Conservation (phyloP, 257 asterid species). For the Solanum paucissectum region DNA sequence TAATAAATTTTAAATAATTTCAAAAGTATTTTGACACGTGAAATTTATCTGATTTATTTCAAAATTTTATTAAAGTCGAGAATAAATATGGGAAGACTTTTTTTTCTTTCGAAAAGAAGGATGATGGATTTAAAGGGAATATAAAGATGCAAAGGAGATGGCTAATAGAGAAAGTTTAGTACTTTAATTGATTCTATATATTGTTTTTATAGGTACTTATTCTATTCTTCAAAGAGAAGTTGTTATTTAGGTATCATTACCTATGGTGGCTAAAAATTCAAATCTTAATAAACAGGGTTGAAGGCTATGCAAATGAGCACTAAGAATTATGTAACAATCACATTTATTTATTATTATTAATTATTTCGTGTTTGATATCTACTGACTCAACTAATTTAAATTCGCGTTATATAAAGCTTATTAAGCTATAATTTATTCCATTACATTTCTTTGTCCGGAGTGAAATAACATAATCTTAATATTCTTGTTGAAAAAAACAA, state of each 20-base stretch:
- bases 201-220: slow-evolving; percentile 22
- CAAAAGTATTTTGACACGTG: background rate
- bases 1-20: background rate
- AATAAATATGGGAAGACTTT: background rate
- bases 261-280: slow-evolving; percentile 27
- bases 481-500: too few species aligned
- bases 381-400: too few species aligned
- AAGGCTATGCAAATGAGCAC: background rate
- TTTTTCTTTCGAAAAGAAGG: background rate
- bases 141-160: slow-evolving; percentile 1
- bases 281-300: background rate
- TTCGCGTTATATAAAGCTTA: background rate
- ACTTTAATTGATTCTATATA: slow-evolving; percentile 12
- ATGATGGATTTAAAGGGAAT: background rate
- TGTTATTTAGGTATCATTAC: slow-evolving; percentile 16
- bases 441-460: background rate
- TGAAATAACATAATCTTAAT: background rate
- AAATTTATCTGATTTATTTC: background rate
- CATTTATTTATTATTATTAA: too few species aligned
- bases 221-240: slow-evolving; percentile 32
- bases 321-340: too few species aligned
- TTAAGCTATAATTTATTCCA: too few species aligned
- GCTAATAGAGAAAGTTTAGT: slow-evolving; percentile 6
- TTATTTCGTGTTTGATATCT: too few species aligned
- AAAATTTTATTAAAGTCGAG: background rate